Conservation (phyloP, 1,139 yeast genomes). For the Hemisphaericaspora lyxosophila region DNA sequence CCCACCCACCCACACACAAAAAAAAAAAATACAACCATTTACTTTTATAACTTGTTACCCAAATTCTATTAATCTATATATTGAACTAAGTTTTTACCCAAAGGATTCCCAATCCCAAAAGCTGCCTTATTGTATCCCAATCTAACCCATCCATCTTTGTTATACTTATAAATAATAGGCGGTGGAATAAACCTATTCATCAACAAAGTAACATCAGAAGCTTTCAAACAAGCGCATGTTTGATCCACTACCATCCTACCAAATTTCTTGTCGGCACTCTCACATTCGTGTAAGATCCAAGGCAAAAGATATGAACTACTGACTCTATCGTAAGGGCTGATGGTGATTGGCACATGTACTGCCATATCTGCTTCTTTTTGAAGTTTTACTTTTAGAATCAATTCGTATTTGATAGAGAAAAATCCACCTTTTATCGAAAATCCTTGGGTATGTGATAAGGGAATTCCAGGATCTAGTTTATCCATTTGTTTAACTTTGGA, state of each 20-base stretch:
- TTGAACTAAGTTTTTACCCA: constrained; percentile 21
- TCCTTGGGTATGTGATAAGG: constrained; percentile 45
- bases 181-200: constrained; percentile 26
- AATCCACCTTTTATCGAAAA: constrained; percentile 53
- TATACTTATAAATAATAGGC: constrained; percentile 32
- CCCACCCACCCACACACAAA: not conserved
- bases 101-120: constrained; percentile 22
- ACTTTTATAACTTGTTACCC: no score
- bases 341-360: constrained; percentile 50
- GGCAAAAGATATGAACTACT: constrained; percentile 44
- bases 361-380: constrained; percentile 50
- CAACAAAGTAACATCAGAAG: constrained; percentile 24
- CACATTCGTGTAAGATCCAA: constrained; percentile 58
- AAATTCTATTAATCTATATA: constrained; percentile 30
- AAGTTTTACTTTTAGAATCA: constrained; percentile 49
- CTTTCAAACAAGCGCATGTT: constrained; percentile 11
- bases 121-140: constrained; percentile 38
- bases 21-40: no score
- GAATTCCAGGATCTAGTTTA: constrained; percentile 40
- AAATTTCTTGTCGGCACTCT: constrained; percentile 36
- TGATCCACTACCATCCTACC: constrained; percentile 30
- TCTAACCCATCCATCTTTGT: constrained; percentile 35
- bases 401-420: constrained; percentile 54
- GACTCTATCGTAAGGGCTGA: constrained; percentile 52
- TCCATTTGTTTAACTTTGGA: constrained; percentile 17